Conservation (phyloP, 2,329 filamentous ascomycete species). For the Dothistroma pini region DNA sequence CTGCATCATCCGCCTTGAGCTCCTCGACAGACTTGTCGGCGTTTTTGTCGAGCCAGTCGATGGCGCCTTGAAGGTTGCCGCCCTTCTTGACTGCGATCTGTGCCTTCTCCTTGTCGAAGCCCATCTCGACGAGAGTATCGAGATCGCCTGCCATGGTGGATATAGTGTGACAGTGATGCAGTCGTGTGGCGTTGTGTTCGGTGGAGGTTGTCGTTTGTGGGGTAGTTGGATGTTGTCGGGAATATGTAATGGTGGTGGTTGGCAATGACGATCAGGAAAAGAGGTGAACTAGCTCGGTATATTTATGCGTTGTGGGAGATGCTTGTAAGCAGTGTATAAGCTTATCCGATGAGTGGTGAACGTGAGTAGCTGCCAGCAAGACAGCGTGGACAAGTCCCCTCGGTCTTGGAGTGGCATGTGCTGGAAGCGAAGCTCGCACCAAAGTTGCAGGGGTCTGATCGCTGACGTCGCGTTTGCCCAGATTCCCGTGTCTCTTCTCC, state of each 20-base stretch:
- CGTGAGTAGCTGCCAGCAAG: no score
- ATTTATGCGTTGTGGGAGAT: no score
- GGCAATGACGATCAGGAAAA: no score
- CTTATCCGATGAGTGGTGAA: no score
- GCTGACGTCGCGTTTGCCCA: not conserved
- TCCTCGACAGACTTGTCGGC: constrained; percentile 84
- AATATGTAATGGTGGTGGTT: not conserved
- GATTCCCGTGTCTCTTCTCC: not conserved
- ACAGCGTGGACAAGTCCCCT: no score
- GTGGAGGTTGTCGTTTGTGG: constrained; percentile 3
- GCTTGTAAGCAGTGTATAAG: no score
- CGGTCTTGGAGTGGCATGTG: not conserved
- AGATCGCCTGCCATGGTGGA: constrained; percentile 51
- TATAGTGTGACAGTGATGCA: constrained; percentile 13
- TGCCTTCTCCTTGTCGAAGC: constrained; percentile 78
- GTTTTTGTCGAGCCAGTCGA: constrained; percentile 93
- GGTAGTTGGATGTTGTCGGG: not conserved
- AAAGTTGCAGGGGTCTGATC: not conserved
- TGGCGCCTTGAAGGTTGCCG: constrained; percentile 73
- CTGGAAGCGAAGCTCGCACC: not conserved
- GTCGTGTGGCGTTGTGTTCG: constrained; percentile 3
- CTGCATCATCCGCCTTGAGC: constrained; percentile 54
- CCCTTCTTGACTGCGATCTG: constrained; percentile 80
- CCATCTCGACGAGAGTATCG: constrained; percentile 62
- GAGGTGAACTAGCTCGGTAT: no score